Evolutionary conservation across 2,329 filamentous ascomycete genomes (phyloP), one percentile per base, ranked within the genome.

Genomic region (Botrytis medusae): DNA sequence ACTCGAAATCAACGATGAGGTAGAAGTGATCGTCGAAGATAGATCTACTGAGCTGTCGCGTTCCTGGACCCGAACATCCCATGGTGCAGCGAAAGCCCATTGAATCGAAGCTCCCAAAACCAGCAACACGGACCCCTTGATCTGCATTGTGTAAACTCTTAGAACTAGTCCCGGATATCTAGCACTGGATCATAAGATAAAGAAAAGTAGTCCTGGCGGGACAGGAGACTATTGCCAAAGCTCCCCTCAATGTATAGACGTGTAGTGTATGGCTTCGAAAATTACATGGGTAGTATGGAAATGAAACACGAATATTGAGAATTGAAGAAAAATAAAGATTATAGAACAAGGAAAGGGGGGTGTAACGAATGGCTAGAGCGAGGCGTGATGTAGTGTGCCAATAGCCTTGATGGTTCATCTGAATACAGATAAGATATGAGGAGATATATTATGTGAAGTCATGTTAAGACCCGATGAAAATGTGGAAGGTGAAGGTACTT

Each of bases 21-120:
- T n/a, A 34, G 76, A 72, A 20, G 73, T 73, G 44, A 68, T 62
- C 68, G 74, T 77, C 34, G 70, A 76, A 59, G 76, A 75, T 75
- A 72, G 71, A 76, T 68, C 75, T 77, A 76, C 77, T 74, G 77
- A 72, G 44, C 67, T 75, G 76, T 79, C 79, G 44, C 78, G 76
- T 74, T 76, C 75, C n/a, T 77, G 68, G 46, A 77, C 40, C 54
- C 75, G 72, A 69, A 75, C 64, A 51, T 69, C 73, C 72, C 74
- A 72, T 75, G 70, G 73, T 59, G 76, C 74, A 42, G 77, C 77
- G 48, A 77, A 68, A 65, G 73, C 70, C 60, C 77, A 40, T 60
- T 77, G 75, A 64, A 78, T 73, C 74, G 73, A 78, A 71, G 78
- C 74, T 74, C 74, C 77, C 61, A 80, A 62, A 40, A 78, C 62